Evolutionary conservation across 345 rosid genomes (phyloP), one percentile per base, ranked within the genome.

Genomic region (Cardiospermum halicacabum): DNA sequence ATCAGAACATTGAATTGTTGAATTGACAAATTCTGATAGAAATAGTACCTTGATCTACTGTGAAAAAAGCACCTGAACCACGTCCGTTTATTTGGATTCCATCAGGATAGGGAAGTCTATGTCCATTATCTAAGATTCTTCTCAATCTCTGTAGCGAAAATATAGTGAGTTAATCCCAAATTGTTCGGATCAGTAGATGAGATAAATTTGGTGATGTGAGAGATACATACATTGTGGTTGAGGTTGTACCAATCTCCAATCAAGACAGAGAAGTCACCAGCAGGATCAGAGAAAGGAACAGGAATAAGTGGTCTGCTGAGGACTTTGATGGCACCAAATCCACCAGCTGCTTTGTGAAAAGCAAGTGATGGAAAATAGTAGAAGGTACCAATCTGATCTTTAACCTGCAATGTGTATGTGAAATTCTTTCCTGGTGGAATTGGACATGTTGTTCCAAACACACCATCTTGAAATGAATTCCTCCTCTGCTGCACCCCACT

Each of bases 261-360:
- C 39, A 91, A 91, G 58, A 94, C 48, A 48, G 93, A 81, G 79
- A 77, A 81, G 74, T 94, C 99, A 2, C 83, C 92, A 2, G 82
- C 83, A 1, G 99, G 99, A 56, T 82, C 82, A 0, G 84, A 74
- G 70, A 91, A 94, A 11, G 99, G 99, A 54, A 94, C 96, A 2
- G 99, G 99, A 53, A 94, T 89, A 21, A 27, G 50, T 1, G 97
- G 95, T 27, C 96, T 84, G 59, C 96, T 94, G 15, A 85, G 91
- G 67, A 94, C 76, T 60, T 81, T 82, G 71, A 94, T 77, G 58
- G 84, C 89, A 5, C 99, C 99, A 28, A 79, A 94, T 21, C 81
- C 97, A 8, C 99, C 99, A 8, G 92, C 93, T 24, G 99, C 91
- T 81, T 91, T 94, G 77, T 91, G 99, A 76, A 91, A 77, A 37